Evolutionary conservation across 331 rosid species (phyloP).

Genomic region (Saraca asoca): DNA sequence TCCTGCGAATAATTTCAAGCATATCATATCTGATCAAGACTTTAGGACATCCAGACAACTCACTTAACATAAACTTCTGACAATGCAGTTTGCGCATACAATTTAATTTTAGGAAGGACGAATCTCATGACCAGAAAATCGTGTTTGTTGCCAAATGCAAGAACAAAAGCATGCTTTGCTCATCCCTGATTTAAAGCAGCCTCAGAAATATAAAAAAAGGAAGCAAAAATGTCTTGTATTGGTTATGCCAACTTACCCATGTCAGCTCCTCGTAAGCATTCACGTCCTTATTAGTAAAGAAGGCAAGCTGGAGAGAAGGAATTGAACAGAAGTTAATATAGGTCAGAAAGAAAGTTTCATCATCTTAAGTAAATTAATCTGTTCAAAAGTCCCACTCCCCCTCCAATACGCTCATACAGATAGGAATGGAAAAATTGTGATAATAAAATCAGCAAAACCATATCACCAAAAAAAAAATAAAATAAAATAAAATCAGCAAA

Average conservation of each 20-base stretch:
- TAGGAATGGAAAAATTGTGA: background rate
- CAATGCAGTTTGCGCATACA: no score
- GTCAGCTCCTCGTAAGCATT: slow-evolving; percentile 81
- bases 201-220: slow-evolving; percentile 13
- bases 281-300: slow-evolving; percentile 72
- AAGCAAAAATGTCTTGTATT: slow-evolving; percentile 13
- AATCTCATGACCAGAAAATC: slow-evolving; percentile 3
- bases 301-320: slow-evolving; percentile 70
- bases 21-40: slow-evolving; percentile 23
- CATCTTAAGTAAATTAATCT: slow-evolving; percentile 12
- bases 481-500: slow-evolving; percentile 5
- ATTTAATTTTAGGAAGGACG: background rate
- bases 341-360: slow-evolving; percentile 11
- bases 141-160: background rate
- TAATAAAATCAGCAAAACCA: background rate
- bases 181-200: slow-evolving; percentile 6
- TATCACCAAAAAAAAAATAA: no score
- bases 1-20: slow-evolving; percentile 56
- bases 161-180: background rate
- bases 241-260: slow-evolving; percentile 63
- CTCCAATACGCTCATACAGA: no score
- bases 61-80: slow-evolving; percentile 1
- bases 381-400: background rate
- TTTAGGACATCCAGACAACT: slow-evolving; percentile 15
- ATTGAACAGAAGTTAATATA: slow-evolving; percentile 22